Conservation (phyloP, 2,329 filamentous ascomycete species). For the Hypoxylon sp. region DNA sequence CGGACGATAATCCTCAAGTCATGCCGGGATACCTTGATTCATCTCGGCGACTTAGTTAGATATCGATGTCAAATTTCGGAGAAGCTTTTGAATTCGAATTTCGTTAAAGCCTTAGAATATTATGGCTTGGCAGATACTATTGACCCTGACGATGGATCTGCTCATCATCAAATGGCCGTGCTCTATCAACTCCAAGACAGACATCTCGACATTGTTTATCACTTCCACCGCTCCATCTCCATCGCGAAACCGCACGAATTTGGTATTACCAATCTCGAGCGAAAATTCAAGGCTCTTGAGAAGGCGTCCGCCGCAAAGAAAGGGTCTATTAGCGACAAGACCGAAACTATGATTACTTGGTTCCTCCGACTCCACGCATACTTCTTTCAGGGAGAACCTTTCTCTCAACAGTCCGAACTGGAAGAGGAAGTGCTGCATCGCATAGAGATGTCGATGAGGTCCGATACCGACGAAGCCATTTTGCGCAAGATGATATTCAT, state of each 20-base stretch:
- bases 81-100: constrained; percentile 74
- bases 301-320: constrained; percentile 56
- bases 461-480: constrained; percentile 73
- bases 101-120: constrained; percentile 84
- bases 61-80: constrained; percentile 83
- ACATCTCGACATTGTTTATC: constrained; percentile 88
- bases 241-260: constrained; percentile 81
- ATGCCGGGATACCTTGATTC: constrained; percentile 87
- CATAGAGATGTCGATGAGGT: constrained; percentile 79
- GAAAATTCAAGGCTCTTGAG: constrained; percentile 77
- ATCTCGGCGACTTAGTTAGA: constrained; percentile 89
- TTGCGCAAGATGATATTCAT: constrained; percentile 86
- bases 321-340: constrained; percentile 64
- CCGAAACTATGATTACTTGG: constrained; percentile 80
- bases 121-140: constrained; percentile 87
- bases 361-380: constrained; percentile 89
- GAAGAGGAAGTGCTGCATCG: constrained; percentile 89
- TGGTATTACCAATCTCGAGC: constrained; percentile 81
- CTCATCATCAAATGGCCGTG: constrained; percentile 92
- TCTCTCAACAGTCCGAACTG: constrained; percentile 82
- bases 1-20: constrained; percentile 76
- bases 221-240: constrained; percentile 87
- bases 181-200: constrained; percentile 84
- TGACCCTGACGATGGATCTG: constrained; percentile 82
- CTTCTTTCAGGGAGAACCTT: constrained; percentile 83